A percentile compares a stretch with the other conserved stretches of the same genome.
These are phyloP conservation scores for Eucalyptus coolabah DNA, from an alignment of 345 rosid genomes.

Conservation along the genomic window DNA sequence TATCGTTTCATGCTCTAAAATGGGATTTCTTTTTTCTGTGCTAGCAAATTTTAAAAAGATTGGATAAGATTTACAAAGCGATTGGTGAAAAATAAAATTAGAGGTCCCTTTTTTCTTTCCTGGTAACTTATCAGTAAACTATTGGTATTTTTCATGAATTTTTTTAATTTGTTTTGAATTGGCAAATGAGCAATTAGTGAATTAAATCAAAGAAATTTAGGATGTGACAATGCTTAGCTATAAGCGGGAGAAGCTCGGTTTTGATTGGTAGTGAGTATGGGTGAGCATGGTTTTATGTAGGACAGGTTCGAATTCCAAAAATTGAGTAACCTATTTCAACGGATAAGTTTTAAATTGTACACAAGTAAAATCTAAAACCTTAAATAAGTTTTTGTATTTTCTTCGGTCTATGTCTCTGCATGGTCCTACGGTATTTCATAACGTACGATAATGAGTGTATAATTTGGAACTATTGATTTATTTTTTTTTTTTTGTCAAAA, in stretches of 20 bases:
- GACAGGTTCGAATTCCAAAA: fast-evolving
- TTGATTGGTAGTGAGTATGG: no score
- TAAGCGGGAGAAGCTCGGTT: no score
- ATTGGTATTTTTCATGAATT: not conserved
- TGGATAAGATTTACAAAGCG: not conserved
- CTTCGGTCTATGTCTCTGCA: no score
- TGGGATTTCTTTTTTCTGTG: not conserved
- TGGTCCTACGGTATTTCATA: no score
- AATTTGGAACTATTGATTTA: no score
- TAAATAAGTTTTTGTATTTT: no score
- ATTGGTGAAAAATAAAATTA: not conserved
- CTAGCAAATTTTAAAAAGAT: not conserved
- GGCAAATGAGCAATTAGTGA: not conserved
- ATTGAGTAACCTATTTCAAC: no score
- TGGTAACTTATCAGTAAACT: not conserved
- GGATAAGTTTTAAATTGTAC: no score
- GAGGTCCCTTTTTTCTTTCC: not conserved
- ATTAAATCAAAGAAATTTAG: not conserved
- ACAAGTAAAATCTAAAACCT: fast-evolving
- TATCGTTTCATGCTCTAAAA: not conserved
- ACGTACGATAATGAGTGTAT: no score
- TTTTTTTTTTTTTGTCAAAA: no score
- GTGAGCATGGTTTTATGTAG: no score
- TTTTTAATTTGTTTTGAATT: not conserved
- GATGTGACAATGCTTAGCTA: not conserved